Conservation (phyloP, 2,329 filamentous ascomycete genomes). For the Aaosphaeria pasadenensis region DNA sequence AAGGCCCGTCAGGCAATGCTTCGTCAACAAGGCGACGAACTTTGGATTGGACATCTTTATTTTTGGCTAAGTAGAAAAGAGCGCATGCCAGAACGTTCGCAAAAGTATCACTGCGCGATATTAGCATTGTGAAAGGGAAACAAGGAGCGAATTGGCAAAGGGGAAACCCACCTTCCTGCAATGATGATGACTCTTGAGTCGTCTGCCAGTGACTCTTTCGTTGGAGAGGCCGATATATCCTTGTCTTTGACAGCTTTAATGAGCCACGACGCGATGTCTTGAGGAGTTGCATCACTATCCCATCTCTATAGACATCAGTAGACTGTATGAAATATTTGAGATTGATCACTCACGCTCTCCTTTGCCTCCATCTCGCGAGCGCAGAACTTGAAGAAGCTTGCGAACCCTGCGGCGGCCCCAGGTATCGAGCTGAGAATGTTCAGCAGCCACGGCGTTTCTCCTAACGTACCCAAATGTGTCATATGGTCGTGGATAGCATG, state of each 20-base stretch:
- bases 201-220: constrained; percentile 24
- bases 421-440: constrained; percentile 30
- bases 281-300: constrained; percentile 21
- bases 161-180: constrained; percentile 16
- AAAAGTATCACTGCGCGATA: constrained; percentile 28
- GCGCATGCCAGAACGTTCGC: constrained; percentile 24
- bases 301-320: no score
- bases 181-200: constrained; percentile 34
- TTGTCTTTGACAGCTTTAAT: constrained; percentile 38
- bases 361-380: constrained; percentile 28
- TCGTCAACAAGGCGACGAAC: constrained; percentile 29
- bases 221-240: constrained; percentile 33
- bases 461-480: constrained; percentile 28
- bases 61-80: constrained; percentile 32
- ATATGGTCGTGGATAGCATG: constrained; percentile 36
- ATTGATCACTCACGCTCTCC: constrained; percentile 18
- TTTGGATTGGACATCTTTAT: constrained; percentile 23
- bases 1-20: constrained; percentile 16
- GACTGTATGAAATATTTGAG: no score
- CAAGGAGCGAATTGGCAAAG: no score
- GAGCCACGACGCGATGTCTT: constrained; percentile 41
- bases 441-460: constrained; percentile 34
- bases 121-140: no score
- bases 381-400: constrained; percentile 29
- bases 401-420: constrained; percentile 21